phyloP scores from a whole-genome alignment of 352 stramenopile genomes.

The Phytophthora quininea region DNA sequence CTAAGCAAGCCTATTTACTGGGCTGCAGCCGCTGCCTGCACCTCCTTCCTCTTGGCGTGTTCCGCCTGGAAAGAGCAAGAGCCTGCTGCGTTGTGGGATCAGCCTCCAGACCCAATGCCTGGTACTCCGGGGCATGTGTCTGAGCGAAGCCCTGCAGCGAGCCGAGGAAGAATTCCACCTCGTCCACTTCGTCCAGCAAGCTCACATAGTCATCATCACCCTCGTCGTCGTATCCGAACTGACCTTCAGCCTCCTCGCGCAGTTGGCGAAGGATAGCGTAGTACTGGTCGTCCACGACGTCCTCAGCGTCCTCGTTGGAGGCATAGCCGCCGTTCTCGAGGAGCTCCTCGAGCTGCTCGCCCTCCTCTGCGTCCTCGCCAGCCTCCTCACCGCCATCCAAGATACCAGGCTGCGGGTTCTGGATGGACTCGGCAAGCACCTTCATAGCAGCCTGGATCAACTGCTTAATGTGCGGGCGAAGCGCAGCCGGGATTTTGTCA shows the following conservation, averaged over 20 bases:
- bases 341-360: conserved; percentile 81
- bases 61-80: conserved; percentile 65
- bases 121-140: conserved; percentile 56
- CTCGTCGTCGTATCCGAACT: conserved; percentile 83
- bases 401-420: conserved; percentile 63
- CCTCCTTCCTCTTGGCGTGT: conserved; percentile 56
- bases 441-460: conserved; percentile 89
- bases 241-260: conserved; percentile 86
- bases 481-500: conserved; percentile 77
- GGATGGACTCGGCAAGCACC: conserved; percentile 78
- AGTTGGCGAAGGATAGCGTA: conserved; percentile 93
- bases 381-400: conserved; percentile 70
- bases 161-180: conserved; percentile 91
- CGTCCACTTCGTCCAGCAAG: conserved; percentile 93
- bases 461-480: conserved; percentile 89
- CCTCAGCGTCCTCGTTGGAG: conserved; percentile 89
- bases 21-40: conserved; percentile 34
- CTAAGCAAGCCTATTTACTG: conserved; percentile 11
- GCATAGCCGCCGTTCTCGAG: conserved; percentile 93
- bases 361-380: conserved; percentile 52
- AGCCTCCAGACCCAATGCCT: conserved; percentile 64
- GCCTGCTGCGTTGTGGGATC: conserved; percentile 64
- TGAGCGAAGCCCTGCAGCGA: conserved; percentile 84
- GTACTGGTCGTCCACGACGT: conserved; percentile 94
- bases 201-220: conserved; percentile 94